Evolutionary conservation across 208 protist species (phyloP), one percentile per base, ranked within the genome.

Genomic region (Phytomonas sp.): DNA sequence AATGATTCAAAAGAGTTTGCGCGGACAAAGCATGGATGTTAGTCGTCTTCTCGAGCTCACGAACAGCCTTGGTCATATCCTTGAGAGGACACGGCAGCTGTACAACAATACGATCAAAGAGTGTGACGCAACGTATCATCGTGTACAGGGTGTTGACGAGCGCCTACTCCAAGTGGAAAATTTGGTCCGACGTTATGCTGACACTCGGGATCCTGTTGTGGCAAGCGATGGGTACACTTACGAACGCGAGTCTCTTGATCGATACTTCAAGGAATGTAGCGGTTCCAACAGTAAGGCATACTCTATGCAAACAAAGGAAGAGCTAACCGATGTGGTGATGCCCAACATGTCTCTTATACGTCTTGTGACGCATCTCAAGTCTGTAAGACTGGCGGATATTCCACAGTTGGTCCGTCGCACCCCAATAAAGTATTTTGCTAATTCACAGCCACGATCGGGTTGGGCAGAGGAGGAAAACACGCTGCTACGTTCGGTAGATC

Each of bases 161-260:
- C 82, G 80, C 68, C 75, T 95, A 12, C 77, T 70, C 29, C 76
- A 88, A 63, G 80, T 92, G 12, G 81, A 91, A 72, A 76, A 81
- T 31, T 67, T 91, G 36, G 84, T 93, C 60, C 76, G 72, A 62
- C 86, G 88, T 63, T 95, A 85, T 70, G 83, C 79, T 26, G 68
- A 75, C 19, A 86, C 90, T 59, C 78, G 78, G 56, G 87, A 95
- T 19, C 90, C 87, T 0, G 88, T 95, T 5, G 82, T 95, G 16
- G 90, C 90, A 49, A 93, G 87, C 60, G 90, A 95, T 68, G 90
- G 90, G 34, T 95, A 85, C 81, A 95, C 87, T 12, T 95, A 95
- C 79, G 87, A 92, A 75, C 80, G 84, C 33, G 68, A 68, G 23
- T 77, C 79, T 40, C 82, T 95, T 30, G 75, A 67, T 26, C 73